Evolutionary conservation across 2,329 filamentous ascomycete species (phyloP).

Genomic region (Chrysoporthe deuterocubensis): DNA sequence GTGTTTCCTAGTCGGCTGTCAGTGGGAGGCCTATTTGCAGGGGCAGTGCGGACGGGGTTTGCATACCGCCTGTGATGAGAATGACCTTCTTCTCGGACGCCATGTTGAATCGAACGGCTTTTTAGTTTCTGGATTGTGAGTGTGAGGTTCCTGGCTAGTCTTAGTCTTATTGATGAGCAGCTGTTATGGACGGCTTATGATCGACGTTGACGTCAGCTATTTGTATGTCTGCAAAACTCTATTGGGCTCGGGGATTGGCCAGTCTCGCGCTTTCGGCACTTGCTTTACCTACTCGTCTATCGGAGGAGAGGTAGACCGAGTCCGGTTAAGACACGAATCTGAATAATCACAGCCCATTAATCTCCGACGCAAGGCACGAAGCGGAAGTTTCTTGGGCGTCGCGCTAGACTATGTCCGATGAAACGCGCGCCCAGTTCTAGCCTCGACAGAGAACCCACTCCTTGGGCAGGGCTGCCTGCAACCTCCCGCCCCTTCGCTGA

Average conservation of each 20-base stretch:
- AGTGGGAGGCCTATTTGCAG: neutral
- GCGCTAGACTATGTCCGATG: neutral
- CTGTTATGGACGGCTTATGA: too few relatives aligned
- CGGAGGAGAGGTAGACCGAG: too few relatives aligned
- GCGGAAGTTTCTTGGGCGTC: neutral
- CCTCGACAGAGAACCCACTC: too few relatives aligned
- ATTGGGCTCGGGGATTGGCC: too few relatives aligned
- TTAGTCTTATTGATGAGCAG: neutral
- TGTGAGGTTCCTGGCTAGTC: too few relatives aligned
- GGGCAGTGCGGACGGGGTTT: neutral
- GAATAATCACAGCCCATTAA: neutral
- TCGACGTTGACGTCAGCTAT: too few relatives aligned
- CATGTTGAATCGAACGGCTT: slow-evolving; percentile 9
- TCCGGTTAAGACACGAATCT: neutral
- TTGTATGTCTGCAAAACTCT: too few relatives aligned
- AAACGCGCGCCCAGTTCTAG: too few relatives aligned
- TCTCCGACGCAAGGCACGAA: neutral
- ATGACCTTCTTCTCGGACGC: slow-evolving; percentile 22
- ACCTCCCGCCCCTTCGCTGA: too few relatives aligned
- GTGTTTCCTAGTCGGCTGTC: slow-evolving; percentile 55
- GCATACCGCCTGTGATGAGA: slow-evolving; percentile 24
- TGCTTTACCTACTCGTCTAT: too few relatives aligned
- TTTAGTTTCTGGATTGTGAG: neutral
- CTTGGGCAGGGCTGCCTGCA: too few relatives aligned
- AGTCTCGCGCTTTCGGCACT: too few relatives aligned